Evolutionary conservation across 768 basidiomycete genomes (phyloP).

Genomic region (Termitomyces sp.): DNA sequence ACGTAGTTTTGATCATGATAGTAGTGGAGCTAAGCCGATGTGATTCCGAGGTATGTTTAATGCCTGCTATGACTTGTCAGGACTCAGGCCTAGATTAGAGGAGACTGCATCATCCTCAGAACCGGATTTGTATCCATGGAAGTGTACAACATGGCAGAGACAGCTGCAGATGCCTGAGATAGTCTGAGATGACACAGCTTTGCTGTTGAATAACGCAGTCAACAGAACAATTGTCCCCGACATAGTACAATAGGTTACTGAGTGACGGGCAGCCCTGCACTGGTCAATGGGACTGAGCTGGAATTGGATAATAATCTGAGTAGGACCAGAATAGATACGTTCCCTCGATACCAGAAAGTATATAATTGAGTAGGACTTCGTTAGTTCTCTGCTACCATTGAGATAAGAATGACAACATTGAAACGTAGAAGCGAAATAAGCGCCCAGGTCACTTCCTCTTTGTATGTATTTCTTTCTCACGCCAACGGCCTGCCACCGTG

Average conservation of each 20-base stretch:
- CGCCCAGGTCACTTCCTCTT: neutral
- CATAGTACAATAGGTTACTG: neutral
- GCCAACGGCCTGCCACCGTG: neutral
- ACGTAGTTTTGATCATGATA: constrained; percentile 30
- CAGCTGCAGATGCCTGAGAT: no score
- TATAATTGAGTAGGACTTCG: no score
- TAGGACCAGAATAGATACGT: no score
- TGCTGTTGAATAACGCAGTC: neutral
- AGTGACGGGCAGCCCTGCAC: neutral
- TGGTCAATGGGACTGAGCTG: no score
- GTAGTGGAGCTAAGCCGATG: constrained; percentile 13
- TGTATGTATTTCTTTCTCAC: neutral
- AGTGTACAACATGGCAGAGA: neutral
- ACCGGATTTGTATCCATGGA: neutral
- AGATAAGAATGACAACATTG: no score
- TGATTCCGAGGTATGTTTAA: neutral
- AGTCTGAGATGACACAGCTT: neutral
- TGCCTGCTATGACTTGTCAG: neutral
- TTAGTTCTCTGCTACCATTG: no score
- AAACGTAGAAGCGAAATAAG: neutral
- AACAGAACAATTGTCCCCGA: neutral
- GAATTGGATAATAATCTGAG: neutral
- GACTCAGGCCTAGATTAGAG: neutral
- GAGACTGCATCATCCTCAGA: neutral
- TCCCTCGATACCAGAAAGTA: no score